Evolutionary conservation across 176 grass and related monocot genomes (phyloP).

Genomic region (Oryza longistaminata): DNA sequence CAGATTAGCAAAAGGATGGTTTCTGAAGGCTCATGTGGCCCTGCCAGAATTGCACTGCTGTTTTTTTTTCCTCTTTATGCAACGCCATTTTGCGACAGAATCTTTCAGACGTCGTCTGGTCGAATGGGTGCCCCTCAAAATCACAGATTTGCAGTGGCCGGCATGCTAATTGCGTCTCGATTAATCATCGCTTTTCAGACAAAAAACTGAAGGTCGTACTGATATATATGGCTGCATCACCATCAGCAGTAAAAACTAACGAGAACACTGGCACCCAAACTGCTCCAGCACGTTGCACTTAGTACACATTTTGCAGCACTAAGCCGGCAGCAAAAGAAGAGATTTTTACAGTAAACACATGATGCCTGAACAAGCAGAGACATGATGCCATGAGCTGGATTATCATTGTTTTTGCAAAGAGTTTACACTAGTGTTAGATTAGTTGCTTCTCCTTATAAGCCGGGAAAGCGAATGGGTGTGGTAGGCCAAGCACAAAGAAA

Average conservation of each 20-base stretch:
- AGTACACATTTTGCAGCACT: not conserved
- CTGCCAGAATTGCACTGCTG: slow-evolving; percentile 1
- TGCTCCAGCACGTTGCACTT: not conserved
- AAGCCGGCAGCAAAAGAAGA: not conserved
- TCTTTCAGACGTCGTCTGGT: slow-evolving; percentile 36
- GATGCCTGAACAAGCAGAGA: not conserved
- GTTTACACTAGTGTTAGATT: not conserved
- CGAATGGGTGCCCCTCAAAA: not conserved
- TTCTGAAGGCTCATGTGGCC: slow-evolving; percentile 31
- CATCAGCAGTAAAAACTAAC: not conserved
- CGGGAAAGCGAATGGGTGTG: slow-evolving; percentile 32
- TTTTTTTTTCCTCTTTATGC: slow-evolving; percentile 12
- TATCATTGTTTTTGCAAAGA: not conserved
- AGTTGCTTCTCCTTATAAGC: slow-evolving; percentile 38
- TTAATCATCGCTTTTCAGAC: not conserved
- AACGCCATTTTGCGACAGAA: slow-evolving; percentile 41
- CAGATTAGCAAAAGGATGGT: slow-evolving; percentile 52
- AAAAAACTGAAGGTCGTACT: not conserved
- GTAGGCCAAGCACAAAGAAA: slow-evolving; percentile 36
- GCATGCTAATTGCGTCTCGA: not conserved
- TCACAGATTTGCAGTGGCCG: not conserved
- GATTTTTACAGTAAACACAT: not conserved
- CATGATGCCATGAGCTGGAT: not conserved
- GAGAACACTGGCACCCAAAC: not conserved
- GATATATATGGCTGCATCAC: not conserved